These are phyloP conservation scores for Murraya koenigii DNA, from an alignment of 345 rosid species.

Conservation along the genomic window DNA sequence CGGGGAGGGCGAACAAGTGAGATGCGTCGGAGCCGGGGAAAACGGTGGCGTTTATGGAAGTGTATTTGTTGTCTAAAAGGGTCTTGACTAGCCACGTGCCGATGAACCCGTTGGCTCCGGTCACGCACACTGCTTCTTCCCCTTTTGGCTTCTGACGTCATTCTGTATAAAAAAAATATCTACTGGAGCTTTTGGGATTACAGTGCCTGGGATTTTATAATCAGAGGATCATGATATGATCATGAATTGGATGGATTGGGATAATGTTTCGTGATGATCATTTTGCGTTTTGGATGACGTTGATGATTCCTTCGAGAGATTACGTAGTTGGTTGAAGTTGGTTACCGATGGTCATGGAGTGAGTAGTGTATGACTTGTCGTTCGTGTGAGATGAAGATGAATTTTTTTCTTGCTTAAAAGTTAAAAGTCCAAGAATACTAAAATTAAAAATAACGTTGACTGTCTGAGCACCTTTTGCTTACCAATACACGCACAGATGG, in stretches of 20 bases:
- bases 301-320: neutral
- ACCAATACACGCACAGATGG: too few species aligned
- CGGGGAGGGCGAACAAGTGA: conserved; percentile 46
- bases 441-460: too few species aligned
- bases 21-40: conserved; percentile 62
- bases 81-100: conserved; percentile 72
- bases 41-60: conserved; percentile 58
- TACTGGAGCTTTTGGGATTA: neutral
- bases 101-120: conserved; percentile 85
- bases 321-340: neutral
- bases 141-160: neutral
- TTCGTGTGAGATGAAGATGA: too few species aligned
- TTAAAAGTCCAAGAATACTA: too few species aligned
- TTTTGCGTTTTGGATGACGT: neutral
- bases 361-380: too few species aligned
- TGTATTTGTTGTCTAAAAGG: conserved; percentile 50
- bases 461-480: too few species aligned
- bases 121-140: conserved; percentile 61
- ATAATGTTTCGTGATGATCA: neutral
- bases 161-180: neutral
- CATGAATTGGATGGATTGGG: neutral
- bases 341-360: neutral
- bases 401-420: too few species aligned
- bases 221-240: neutral
- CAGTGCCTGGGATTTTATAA: neutral